Evolutionary conservation across 2,329 filamentous ascomycete species (phyloP).

Genomic region (Aotearoamyces nothofagi): DNA sequence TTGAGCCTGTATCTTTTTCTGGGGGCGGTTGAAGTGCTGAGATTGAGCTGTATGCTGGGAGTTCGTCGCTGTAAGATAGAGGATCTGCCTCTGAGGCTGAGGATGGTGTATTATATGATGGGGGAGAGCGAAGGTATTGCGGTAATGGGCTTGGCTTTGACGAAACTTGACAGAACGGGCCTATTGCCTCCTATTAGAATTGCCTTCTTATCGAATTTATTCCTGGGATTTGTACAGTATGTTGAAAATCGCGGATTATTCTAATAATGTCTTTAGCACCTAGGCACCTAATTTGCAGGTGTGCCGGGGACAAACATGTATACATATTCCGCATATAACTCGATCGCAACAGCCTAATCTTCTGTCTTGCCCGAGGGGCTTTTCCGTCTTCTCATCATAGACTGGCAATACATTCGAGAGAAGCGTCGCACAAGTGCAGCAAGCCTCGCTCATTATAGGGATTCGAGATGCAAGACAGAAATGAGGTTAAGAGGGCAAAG

Average conservation of each 20-base stretch:
- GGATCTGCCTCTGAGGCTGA: conserved; percentile 16
- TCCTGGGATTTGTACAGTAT: conserved; percentile 26
- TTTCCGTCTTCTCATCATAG: conserved; percentile 40
- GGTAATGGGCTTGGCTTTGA: conserved; percentile 41
- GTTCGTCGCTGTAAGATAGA: conserved; percentile 23
- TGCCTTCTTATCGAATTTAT: background rate
- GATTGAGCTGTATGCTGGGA: conserved; percentile 12
- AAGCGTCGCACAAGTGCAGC: conserved; percentile 55
- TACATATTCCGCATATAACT: conserved; percentile 56
- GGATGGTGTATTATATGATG: conserved; percentile 35
- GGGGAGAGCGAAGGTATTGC: conserved; percentile 53
- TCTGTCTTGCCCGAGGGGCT: conserved; percentile 42
- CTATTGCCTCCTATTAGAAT: conserved; percentile 6
- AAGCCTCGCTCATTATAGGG: conserved; percentile 28
- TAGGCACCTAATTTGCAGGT: no score
- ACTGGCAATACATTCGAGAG: conserved; percentile 37
- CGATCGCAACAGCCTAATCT: conserved; percentile 54
- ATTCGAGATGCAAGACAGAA: no score
- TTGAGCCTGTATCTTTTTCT: conserved; percentile 12
- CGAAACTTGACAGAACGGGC: conserved; percentile 66
- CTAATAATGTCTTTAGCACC: no score
- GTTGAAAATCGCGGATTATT: conserved; percentile 15
- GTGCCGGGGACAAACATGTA: conserved; percentile 32
- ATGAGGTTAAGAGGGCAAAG: no score
- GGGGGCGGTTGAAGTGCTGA: conserved; percentile 4